Conservation (phyloP, 345 rosid genomes). For the Eucalyptus curtisii region DNA sequence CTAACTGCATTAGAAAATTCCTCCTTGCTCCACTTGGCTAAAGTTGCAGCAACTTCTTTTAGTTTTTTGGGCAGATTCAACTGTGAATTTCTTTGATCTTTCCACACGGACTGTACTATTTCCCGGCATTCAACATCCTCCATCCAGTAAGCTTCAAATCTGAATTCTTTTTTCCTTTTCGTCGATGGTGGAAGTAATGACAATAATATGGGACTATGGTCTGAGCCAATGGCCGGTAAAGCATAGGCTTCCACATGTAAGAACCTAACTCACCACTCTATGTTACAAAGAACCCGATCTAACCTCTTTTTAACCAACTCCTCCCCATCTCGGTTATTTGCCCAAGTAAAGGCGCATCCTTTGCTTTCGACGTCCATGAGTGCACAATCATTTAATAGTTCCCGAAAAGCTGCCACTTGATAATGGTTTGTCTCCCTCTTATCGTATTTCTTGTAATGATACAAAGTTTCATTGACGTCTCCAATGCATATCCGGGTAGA, state of each 20-base stretch:
- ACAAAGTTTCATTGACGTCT: background rate
- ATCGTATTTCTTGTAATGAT: background rate
- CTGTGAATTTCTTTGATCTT: too few species aligned
- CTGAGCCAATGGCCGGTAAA: background rate
- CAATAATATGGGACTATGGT: background rate
- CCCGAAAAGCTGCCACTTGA: too few species aligned
- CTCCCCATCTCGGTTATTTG: background rate
- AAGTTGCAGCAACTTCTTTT: too few species aligned
- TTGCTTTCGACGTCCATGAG: background rate
- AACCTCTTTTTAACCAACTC: background rate
- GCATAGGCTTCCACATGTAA: background rate
- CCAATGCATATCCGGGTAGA: background rate
- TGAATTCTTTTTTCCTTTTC: too few species aligned
- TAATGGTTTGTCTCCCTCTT: background rate
- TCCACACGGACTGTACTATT: background rate
- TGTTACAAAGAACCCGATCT: fast-evolving
- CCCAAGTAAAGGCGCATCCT: background rate
- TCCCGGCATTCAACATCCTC: background rate
- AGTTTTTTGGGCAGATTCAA: too few species aligned
- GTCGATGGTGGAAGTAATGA: too few species aligned
- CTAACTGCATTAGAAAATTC: too few species aligned
- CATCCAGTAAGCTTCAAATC: background rate
- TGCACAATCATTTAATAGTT: too few species aligned
- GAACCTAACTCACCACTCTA: too few species aligned
- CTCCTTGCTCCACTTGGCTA: background rate